These are phyloP conservation scores for Fraxinus velutina DNA, from an alignment of 305 asterid genomes.

Conservation along the genomic window DNA sequence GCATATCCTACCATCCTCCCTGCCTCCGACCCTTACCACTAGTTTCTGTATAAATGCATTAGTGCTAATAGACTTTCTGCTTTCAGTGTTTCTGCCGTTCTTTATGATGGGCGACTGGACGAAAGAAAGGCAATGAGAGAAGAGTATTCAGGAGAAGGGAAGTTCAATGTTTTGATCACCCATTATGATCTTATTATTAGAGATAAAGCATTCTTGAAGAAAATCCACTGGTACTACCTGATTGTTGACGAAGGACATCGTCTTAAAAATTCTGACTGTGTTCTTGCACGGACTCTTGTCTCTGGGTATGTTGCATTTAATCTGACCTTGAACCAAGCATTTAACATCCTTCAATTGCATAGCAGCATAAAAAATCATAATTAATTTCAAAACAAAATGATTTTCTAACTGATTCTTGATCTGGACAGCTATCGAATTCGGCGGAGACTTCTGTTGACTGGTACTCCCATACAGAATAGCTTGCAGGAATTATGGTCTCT, in stretches of 20 bases:
- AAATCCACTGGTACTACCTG: constrained; percentile 90
- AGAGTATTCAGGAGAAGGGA: constrained; percentile 86
- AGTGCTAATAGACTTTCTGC: constrained; percentile 33
- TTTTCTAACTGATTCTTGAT: constrained; percentile 31
- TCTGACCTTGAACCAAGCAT: background rate
- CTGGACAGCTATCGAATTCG: constrained; percentile 78
- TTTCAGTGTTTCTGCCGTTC: constrained; percentile 74
- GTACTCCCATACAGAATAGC: constrained; percentile 98
- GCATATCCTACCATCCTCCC: constrained; percentile 8
- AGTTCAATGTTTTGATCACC: constrained; percentile 85
- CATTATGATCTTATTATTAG: constrained; percentile 96
- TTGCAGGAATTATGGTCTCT: constrained; percentile 97
- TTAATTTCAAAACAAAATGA: constrained; percentile 3
- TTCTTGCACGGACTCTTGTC: constrained; percentile 84
- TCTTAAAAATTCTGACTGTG: constrained; percentile 85
- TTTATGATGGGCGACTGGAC: constrained; percentile 90
- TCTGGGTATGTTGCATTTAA: constrained; percentile 56
- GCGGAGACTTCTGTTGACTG: constrained; percentile 91
- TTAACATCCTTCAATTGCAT: constrained; percentile 14
- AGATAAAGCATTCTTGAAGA: constrained; percentile 85
- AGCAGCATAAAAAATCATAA: background rate
- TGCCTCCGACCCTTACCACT: background rate
- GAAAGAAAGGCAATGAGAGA: constrained; percentile 95
- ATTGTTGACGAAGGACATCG: constrained; percentile 99
- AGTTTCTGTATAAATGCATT: constrained; percentile 23